Conservation (phyloP, 1,284 basidiomycete species). For the Cryptococcus sp. region DNA sequence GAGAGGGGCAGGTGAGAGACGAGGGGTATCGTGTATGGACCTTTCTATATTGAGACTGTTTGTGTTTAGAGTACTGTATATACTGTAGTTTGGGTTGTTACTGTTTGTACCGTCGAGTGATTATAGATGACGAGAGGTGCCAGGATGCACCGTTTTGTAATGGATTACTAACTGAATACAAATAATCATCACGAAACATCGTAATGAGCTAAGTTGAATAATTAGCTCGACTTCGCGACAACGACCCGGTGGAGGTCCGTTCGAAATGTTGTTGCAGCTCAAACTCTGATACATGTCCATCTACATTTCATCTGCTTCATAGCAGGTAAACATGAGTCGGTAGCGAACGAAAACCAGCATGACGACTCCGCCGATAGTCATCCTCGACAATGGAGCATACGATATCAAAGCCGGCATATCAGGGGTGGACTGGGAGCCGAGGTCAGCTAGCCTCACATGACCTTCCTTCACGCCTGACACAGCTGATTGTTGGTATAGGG, state of each 20-base stretch:
- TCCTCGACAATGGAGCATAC: slow-evolving; percentile 83
- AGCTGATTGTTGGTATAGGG: slow-evolving; percentile 42
- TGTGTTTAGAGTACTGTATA: too few relatives aligned
- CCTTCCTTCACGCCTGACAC: not conserved
- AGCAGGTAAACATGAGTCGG: too few relatives aligned
- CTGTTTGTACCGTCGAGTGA: too few relatives aligned
- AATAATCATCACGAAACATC: too few relatives aligned
- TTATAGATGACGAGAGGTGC: too few relatives aligned
- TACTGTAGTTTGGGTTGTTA: too few relatives aligned
- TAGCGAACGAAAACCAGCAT: not conserved
- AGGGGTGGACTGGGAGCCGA: slow-evolving; percentile 44
- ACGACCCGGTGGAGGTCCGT: not conserved
- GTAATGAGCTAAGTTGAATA: not conserved
- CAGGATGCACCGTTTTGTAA: too few relatives aligned
- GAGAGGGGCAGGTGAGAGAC: not conserved
- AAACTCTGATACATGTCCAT: not conserved
- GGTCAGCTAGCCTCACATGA: slow-evolving; percentile 24
- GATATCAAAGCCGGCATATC: slow-evolving; percentile 74
- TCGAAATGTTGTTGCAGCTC: not conserved
- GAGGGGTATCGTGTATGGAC: too few relatives aligned
- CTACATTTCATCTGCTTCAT: too few relatives aligned
- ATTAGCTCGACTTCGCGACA: too few relatives aligned
- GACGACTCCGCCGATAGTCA: slow-evolving; percentile 58
- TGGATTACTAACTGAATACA: too few relatives aligned
- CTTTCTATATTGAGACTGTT: too few relatives aligned